A percentile compares a stretch with the other conserved stretches of the same genome.
Conservation (phyloP, 2,329 filamentous ascomycete genomes). For the Ceratocystis cacaofunesta region DNA sequence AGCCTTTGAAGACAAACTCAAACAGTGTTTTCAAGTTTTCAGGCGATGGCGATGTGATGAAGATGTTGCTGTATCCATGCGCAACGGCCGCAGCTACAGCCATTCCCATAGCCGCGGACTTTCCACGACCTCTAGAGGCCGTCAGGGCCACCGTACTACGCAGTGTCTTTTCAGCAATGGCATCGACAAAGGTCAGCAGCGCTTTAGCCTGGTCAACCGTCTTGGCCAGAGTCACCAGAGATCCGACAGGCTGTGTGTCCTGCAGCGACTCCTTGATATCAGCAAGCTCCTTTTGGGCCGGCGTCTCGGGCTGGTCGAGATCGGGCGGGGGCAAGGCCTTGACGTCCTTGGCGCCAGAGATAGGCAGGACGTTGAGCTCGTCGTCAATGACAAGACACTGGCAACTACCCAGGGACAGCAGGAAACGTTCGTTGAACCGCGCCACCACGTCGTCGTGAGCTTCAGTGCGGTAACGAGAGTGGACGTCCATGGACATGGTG, state of each 20-base stretch:
- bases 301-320: conserved; percentile 55
- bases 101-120: conserved; percentile 89
- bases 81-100: conserved; percentile 88
- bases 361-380: conserved; percentile 91
- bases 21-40: conserved; percentile 98
- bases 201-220: conserved; percentile 95
- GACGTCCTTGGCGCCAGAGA: conserved; percentile 86
- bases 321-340: conserved; percentile 65
- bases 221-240: conserved; percentile 67
- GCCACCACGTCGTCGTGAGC: conserved; percentile 90
- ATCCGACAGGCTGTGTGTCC: conserved; percentile 74
- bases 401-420: conserved; percentile 88
- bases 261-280: conserved; percentile 74
- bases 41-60: conserved; percentile 92
- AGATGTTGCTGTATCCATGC: conserved; percentile 97
- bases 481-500: conserved; percentile 93
- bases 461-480: conserved; percentile 90
- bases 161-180: conserved; percentile 89
- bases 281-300: conserved; percentile 61
- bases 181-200: conserved; percentile 89
- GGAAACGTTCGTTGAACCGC: conserved; percentile 94
- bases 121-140: conserved; percentile 85
- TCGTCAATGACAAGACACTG: conserved; percentile 94
- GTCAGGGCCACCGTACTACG: conserved; percentile 87
- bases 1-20: conserved; percentile 96